Evolutionary conservation across 2,329 filamentous ascomycete species (phyloP).

Genomic region (Didymella arachidicola): DNA sequence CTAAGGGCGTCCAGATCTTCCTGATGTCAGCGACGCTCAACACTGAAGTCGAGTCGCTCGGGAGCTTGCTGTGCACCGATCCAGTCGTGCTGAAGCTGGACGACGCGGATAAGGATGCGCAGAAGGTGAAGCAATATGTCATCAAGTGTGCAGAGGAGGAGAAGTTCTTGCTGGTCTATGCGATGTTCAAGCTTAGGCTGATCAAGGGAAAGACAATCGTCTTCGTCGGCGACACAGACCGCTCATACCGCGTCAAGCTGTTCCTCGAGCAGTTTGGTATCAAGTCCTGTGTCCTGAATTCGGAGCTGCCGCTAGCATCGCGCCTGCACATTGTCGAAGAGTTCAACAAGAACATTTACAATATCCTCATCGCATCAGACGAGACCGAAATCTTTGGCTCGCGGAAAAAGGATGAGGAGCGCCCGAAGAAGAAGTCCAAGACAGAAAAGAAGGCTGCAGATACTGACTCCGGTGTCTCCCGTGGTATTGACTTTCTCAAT

Average conservation of each 20-base stretch:
- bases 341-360: constrained; percentile 96
- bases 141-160: constrained; percentile 96
- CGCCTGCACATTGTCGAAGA: constrained; percentile 94
- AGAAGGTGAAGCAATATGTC: constrained; percentile 83
- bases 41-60: constrained; percentile 84
- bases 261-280: constrained; percentile 98
- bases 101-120: constrained; percentile 78
- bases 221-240: constrained; percentile 85
- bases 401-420: constrained; percentile 39
- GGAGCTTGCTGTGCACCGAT: constrained; percentile 82
- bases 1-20: constrained; percentile 86
- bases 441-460: constrained; percentile 66
- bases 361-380: constrained; percentile 96
- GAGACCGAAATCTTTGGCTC: constrained; percentile 84
- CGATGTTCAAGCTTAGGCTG: constrained; percentile 93
- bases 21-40: constrained; percentile 94
- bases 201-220: constrained; percentile 91
- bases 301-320: constrained; percentile 90
- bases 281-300: constrained; percentile 91
- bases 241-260: constrained; percentile 90
- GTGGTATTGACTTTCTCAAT: constrained; percentile 96
- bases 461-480: constrained; percentile 92
- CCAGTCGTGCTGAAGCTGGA: constrained; percentile 83
- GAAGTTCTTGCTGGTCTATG: constrained; percentile 91
- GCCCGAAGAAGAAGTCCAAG: constrained; percentile 64